These are phyloP conservation scores for Backusella luteola DNA, from an alignment of 192 early-diverging fungal species.

Conservation along the genomic window DNA sequence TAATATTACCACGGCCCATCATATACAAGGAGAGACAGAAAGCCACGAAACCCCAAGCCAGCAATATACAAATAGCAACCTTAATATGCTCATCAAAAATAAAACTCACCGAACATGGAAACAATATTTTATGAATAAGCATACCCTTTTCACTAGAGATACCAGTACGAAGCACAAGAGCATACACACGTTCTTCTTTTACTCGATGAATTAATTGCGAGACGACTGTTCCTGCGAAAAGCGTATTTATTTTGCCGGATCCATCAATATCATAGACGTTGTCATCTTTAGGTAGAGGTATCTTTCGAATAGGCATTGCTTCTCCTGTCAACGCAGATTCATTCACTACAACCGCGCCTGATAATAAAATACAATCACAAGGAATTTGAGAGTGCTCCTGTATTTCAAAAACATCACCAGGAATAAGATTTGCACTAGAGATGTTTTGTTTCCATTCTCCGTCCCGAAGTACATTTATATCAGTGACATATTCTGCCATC, in stretches of 20 bases:
- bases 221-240: constrained; percentile 68
- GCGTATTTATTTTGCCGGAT: constrained; percentile 50
- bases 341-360: constrained; percentile 70
- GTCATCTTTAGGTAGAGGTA: constrained; percentile 58
- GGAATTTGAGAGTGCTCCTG: constrained; percentile 48
- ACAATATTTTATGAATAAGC: constrained; percentile 75
- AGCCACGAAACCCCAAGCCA: constrained; percentile 62
- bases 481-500: constrained; percentile 53
- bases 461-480: constrained; percentile 48
- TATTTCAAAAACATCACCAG: constrained; percentile 65
- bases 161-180: constrained; percentile 63
- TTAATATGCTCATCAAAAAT: constrained; percentile 80
- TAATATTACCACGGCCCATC: constrained; percentile 57
- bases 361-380: constrained; percentile 65
- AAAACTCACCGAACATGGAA: constrained; percentile 66
- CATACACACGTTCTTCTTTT: constrained; percentile 37
- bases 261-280: constrained; percentile 33
- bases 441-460: constrained; percentile 51
- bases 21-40: constrained; percentile 56
- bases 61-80: constrained; percentile 60
- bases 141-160: constrained; percentile 64
- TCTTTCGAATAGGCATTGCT: constrained; percentile 77
- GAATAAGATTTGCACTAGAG: constrained; percentile 57
- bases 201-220: constrained; percentile 48
- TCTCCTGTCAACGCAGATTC: constrained; percentile 77